Evolutionary conservation across 2,329 filamentous ascomycete genomes (phyloP).

Genomic region (Graphiopsis chlorocephala): DNA sequence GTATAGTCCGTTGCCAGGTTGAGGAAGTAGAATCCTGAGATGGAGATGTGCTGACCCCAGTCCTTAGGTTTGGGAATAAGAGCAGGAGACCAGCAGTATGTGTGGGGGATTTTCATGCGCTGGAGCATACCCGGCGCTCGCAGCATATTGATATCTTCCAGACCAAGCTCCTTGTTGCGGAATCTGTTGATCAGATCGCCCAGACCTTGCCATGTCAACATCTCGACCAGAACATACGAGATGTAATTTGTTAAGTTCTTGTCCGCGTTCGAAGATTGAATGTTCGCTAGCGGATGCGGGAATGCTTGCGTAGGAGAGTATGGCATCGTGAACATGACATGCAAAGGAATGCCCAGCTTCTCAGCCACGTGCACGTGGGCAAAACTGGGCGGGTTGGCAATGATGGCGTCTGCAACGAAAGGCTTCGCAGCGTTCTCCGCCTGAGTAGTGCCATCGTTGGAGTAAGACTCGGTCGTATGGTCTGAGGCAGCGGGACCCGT

Average conservation of each 20-base stretch:
- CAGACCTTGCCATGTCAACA: conserved; percentile 90
- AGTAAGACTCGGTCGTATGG: conserved; percentile 50
- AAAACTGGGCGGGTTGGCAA: conserved; percentile 75
- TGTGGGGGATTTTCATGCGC: conserved; percentile 75
- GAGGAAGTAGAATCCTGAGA: conserved; percentile 76
- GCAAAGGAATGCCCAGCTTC: conserved; percentile 69
- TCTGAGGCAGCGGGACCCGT: conserved; percentile 36
- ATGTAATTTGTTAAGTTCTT: conserved; percentile 76
- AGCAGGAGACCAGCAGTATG: conserved; percentile 87
- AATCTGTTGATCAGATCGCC: conserved; percentile 91
- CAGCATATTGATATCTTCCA: conserved; percentile 75
- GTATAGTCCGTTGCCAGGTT: conserved; percentile 64
- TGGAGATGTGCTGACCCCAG: conserved; percentile 68
- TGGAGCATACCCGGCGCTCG: conserved; percentile 79
- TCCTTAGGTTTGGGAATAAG: conserved; percentile 76
- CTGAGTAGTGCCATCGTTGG: conserved; percentile 26
- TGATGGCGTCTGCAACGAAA: conserved; percentile 81
- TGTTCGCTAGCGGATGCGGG: conserved; percentile 80
- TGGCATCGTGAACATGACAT: conserved; percentile 95
- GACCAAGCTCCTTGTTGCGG: conserved; percentile 67
- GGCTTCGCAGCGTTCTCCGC: conserved; percentile 52
- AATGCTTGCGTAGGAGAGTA: conserved; percentile 85
- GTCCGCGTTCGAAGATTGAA: conserved; percentile 73
- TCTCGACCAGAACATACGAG: conserved; percentile 79
- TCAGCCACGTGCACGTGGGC: conserved; percentile 74